A percentile compares a stretch with the other conserved stretches of the same genome.
phyloP scores from a whole-genome alignment of 2,329 filamentous ascomycete genomes.

The Hypoxylon sp. region DNA sequence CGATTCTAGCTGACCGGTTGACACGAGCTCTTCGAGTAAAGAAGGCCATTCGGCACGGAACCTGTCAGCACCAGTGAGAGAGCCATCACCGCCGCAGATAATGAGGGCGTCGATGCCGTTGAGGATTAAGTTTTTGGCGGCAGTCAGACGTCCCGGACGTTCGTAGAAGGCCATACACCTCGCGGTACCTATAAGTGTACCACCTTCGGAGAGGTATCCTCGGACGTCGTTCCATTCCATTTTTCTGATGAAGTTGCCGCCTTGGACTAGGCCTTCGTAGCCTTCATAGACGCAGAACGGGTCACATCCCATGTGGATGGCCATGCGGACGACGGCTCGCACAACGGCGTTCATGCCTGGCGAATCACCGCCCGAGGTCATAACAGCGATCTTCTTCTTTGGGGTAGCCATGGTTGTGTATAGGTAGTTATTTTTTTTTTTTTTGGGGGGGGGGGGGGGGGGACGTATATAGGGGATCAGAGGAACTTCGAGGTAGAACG shows the following conservation, averaged over 20 bases:
- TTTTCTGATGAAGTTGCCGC: conserved; percentile 87
- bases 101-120: conserved; percentile 96
- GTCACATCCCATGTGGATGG: conserved; percentile 86
- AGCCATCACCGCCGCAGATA: conserved; percentile 97
- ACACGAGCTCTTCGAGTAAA: conserved; percentile 86
- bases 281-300: conserved; percentile 90
- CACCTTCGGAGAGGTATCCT: conserved; percentile 93
- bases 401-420: conserved; percentile 58
- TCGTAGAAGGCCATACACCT: conserved; percentile 94
- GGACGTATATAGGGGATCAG: not conserved
- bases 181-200: conserved; percentile 95
- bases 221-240: conserved; percentile 95
- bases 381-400: conserved; percentile 83
- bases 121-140: conserved; percentile 94
- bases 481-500: conserved; percentile 5
- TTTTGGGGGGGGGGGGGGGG: too few species aligned
- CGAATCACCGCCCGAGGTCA: conserved; percentile 95
- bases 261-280: conserved; percentile 93
- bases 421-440: conserved; percentile 20
- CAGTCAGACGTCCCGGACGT: conserved; percentile 83
- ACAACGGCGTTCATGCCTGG: conserved; percentile 96
- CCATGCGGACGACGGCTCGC: conserved; percentile 90
- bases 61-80: conserved; percentile 92
- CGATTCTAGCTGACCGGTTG: conserved; percentile 76
- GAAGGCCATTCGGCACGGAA: conserved; percentile 95